Conservation (phyloP, 495 filamentous ascomycete species). For the Hypoxylon crocopeplum region DNA sequence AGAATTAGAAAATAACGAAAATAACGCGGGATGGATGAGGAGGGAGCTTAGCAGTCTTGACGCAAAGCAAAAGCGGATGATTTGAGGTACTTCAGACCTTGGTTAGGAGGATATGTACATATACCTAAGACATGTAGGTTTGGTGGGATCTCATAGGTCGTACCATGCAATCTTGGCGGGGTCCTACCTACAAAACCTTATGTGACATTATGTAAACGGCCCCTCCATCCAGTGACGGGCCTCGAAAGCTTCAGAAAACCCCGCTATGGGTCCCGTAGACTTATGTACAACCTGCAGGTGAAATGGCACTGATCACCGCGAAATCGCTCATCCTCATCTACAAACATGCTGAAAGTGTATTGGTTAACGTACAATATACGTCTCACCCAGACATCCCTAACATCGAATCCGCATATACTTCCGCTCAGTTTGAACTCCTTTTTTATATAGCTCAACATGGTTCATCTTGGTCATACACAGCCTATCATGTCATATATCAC, state of each 20-base stretch:
- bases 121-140: too few relatives aligned
- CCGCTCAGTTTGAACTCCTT: too few relatives aligned
- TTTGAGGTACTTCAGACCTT: slow-evolving; percentile 4
- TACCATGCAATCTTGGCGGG: too few relatives aligned
- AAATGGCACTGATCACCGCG: slow-evolving; percentile 12
- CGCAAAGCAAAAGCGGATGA: slow-evolving; percentile 10
- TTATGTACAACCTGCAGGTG: too few relatives aligned
- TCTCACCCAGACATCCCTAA: too few relatives aligned
- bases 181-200: slow-evolving; percentile 3
- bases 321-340: slow-evolving; percentile 26
- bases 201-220: too few relatives aligned
- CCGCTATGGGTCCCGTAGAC: not conserved
- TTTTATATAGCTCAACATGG: too few relatives aligned
- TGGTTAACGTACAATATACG: too few relatives aligned
- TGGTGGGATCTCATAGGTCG: too few relatives aligned
- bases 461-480: too few relatives aligned
- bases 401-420: too few relatives aligned
- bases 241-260: slow-evolving; percentile 8
- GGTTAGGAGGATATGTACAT: slow-evolving; percentile 7
- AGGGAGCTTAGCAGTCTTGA: slow-evolving; percentile 4
- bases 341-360: not conserved
- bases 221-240: slow-evolving; percentile 17
- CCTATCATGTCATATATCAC: too few relatives aligned
- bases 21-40: slow-evolving; percentile 26
- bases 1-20: slow-evolving; percentile 15